A percentile compares a stretch with the other conserved stretches of the same genome.
phyloP scores from a whole-genome alignment of 2,329 filamentous ascomycete genomes.

The Aspergillus unguis region DNA sequence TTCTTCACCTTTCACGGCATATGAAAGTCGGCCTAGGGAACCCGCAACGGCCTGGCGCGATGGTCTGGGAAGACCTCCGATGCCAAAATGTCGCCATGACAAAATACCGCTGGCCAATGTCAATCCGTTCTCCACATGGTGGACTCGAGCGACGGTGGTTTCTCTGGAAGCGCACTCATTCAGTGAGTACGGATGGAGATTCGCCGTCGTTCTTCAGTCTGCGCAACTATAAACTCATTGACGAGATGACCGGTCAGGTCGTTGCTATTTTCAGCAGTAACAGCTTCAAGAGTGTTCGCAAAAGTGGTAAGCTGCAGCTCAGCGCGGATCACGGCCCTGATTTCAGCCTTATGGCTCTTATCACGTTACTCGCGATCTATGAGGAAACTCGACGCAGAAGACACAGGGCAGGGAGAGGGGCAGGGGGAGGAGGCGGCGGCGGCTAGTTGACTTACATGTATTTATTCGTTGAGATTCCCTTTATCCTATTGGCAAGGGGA shows the following conservation, averaged over 20 bases:
- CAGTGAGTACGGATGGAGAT: slow-evolving; percentile 26
- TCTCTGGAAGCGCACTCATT: slow-evolving; percentile 33
- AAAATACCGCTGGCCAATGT: slow-evolving; percentile 30
- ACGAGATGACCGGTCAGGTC: slow-evolving; percentile 27
- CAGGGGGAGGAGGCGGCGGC: slow-evolving; percentile 15
- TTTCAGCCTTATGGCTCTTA: slow-evolving; percentile 31
- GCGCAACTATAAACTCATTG: slow-evolving; percentile 34
- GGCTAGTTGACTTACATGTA: slow-evolving; percentile 2
- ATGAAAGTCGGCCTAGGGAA: slow-evolving; percentile 34
- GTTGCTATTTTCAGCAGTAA: slow-evolving; percentile 33
- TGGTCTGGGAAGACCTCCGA: slow-evolving; percentile 32
- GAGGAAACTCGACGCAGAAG: slow-evolving; percentile 24
- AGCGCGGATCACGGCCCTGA: slow-evolving; percentile 23
- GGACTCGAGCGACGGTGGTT: slow-evolving; percentile 22
- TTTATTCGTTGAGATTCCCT: not conserved
- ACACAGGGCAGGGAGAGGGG: slow-evolving; percentile 6
- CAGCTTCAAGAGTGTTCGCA: slow-evolving; percentile 26
- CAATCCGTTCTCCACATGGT: slow-evolving; percentile 10
- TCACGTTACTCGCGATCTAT: slow-evolving; percentile 24
- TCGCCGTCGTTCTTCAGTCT: slow-evolving; percentile 20
- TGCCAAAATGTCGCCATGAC: slow-evolving; percentile 23
- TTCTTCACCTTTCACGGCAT: slow-evolving; percentile 31
- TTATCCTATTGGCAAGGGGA: no score
- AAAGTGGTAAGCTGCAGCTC: slow-evolving; percentile 33
- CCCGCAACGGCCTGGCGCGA: slow-evolving; percentile 18